Evolutionary conservation across 2,329 filamentous ascomycete species (phyloP).

Genomic region (Alternaria incomplexa): DNA sequence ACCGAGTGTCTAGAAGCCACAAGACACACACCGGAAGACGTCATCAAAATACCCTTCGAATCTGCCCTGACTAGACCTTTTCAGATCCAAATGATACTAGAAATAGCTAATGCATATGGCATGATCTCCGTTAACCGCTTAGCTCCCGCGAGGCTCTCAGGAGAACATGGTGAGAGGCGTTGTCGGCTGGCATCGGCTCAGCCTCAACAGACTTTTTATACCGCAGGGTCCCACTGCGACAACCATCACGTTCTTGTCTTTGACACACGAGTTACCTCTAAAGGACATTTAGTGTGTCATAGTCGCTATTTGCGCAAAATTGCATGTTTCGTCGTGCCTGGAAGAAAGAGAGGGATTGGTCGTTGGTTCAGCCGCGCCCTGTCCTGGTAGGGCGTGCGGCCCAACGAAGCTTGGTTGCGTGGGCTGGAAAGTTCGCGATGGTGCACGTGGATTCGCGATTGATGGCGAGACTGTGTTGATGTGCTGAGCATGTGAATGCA

Average conservation of each 20-base stretch:
- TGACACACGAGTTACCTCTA: conserved; percentile 32
- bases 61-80: conserved; percentile 3
- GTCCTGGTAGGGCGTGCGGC: conserved; percentile 3
- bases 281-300: conserved; percentile 34
- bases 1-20: neutral
- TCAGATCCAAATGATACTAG: neutral
- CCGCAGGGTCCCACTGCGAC: conserved; percentile 13
- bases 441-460: conserved; percentile 6
- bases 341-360: conserved; percentile 16
- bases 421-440: conserved; percentile 8
- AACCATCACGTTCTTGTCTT: conserved; percentile 6
- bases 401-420: conserved; percentile 11
- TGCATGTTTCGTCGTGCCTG: conserved; percentile 18
- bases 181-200: conserved; percentile 18
- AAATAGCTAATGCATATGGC: conserved; percentile 1
- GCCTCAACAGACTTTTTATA: conserved; percentile 2
- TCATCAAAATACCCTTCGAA: conserved; percentile 5
- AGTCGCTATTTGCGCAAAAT: conserved; percentile 12
- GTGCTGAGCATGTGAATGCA: neutral
- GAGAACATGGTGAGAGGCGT: neutral
- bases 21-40: conserved; percentile 13
- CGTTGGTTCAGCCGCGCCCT: conserved; percentile 2
- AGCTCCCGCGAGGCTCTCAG: conserved; percentile 5
- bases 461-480: neutral
- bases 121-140: conserved; percentile 17